Percentiles rank a stretch among this genome's conserved stretches.
Evolutionary conservation across 169 alveolate species (phyloP).

Genomic region (Plasmodium berghei): DNA sequence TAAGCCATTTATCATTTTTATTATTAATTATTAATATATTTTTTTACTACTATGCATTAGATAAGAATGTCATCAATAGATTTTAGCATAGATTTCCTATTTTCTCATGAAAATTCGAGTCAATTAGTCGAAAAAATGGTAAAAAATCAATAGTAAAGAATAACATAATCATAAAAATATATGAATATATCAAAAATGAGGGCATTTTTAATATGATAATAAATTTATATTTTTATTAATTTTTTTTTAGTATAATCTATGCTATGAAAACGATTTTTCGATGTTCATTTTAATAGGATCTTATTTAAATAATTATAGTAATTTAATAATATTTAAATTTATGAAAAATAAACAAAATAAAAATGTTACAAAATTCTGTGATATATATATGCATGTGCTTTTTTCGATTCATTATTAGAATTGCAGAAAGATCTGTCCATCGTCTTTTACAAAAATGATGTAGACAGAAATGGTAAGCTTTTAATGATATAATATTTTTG

Average conservation of each 20-base stretch:
- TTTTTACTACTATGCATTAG: conserved; percentile 12
- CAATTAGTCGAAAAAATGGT: conserved; percentile 44
- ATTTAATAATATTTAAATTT: conserved; percentile 20
- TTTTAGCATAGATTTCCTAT: conserved; percentile 63
- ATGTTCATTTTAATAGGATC: conserved; percentile 67
- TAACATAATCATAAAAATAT: background rate
- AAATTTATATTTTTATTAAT: conserved; percentile 1
- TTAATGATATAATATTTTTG: background rate
- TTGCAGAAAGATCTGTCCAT: conserved; percentile 57
- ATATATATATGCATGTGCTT: conserved; percentile 6
- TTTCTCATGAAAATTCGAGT: conserved; percentile 44
- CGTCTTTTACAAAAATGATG: conserved; percentile 44
- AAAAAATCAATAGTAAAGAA: background rate
- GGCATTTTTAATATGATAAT: background rate
- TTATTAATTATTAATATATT: conserved; percentile 3
- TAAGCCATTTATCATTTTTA: background rate
- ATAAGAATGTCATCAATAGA: conserved; percentile 73
- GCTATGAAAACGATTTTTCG: conserved; percentile 54
- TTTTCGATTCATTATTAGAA: conserved; percentile 10
- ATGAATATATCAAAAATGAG: background rate
- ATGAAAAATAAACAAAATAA: conserved; percentile 16
- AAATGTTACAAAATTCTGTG: background rate
- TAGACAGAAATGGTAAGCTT: conserved; percentile 54
- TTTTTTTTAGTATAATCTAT: conserved; percentile 36
- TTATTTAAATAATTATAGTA: conserved; percentile 60